Evolutionary conservation across 495 filamentous ascomycete genomes (phyloP), one percentile per base, ranked within the genome.

Genomic region (Parathielavia hyrcaniae): DNA sequence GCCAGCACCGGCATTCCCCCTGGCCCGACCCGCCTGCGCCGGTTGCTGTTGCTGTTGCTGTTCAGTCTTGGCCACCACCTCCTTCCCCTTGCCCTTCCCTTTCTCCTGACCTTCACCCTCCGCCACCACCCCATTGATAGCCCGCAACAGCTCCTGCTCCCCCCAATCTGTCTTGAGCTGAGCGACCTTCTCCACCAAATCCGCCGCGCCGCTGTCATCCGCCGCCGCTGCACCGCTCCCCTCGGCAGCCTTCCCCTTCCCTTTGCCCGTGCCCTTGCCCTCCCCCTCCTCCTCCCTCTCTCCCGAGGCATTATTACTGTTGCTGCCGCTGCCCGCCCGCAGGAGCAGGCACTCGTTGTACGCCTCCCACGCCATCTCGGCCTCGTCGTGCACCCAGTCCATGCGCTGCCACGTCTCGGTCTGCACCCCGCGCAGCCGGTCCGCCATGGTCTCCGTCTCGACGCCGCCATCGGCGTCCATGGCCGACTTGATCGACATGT

Each of bases 401-500:
- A 79, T 68, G 23, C 58, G 62, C 40, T 58, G 55, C 77, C 77
- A 79, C 2, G 65, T 50, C 52, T 79, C 77, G 1, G 58, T 62
- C 63, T 78, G 75, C 4, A 78, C 75, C 30, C 71, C 65, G 56
- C 71, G 71, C 51, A 78, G 61, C 1, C 77, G 73, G 59, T 77
- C 74, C 11, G 67, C 68, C 70, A 79, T 78, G 1, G 77, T 78
- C 57, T 79, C 77, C 10, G 74, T 72, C 16, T 65, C 57, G 2
- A 69, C 56, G 32, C 70, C 73, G 26, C 71, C 74, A n/a, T 72
- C 72, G 52, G 64, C 64, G 64, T 72, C 71, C 45, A 70, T 65
- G 44, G 71, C 71, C 16, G 73, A 73, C 53, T 79, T 79, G 59
- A 79, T 75, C 16, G 75, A 74, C 77, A 79, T 79, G 66, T 78